Base-by-base conservation (phyloP, 2,329 filamentous ascomycete genomes). In the Fusarium bactridioides region DNA sequence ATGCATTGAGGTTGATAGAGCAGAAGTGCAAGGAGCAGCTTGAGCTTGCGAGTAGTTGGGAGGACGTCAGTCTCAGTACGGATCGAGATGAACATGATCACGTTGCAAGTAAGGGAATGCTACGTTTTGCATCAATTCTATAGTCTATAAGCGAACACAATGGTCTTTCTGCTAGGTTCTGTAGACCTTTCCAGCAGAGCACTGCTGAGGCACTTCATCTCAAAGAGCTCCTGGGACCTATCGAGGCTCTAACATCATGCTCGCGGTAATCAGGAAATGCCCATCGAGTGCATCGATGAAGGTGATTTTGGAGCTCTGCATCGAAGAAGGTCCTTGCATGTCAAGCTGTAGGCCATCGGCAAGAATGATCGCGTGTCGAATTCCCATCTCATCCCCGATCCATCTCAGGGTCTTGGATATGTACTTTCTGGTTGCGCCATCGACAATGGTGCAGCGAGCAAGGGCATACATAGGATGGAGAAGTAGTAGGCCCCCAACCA, bases 231-330 rank as follows among this genome's bases (percentile, higher is more conserved):
- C 2, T 18, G 15, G 2, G 2, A 33, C 23, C 33, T 50, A 19
- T 2, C 8, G 18, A 7, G 63, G 63, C 25, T 66, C 44, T 18
- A 64, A 25, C 61, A 66, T 51, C 64, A 67, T 67, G 8, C 64
- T 67, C 3, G 64, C 64, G 1, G 61, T 67, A 3, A 67, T 67
- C 5, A 67, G 23, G 4, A 66, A 67, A 38, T 66, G 64, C 8
- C 64, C 64, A n/a, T 67, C 64, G 8, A 67, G 61, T 10, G 53
- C 62, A 38, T 67, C 64, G 16, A 67, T 27, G 9, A 67, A 67
- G 1, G 51, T n/a, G 4, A 66, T 31, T 9, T 11, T 23, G 7
- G 61, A 67, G 19, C 16, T 60, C 31, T 67, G 64, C 31, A 66
- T 33, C 15, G 25, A 38, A 3, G 64, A 67, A 35, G 41, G 61